Base-by-base conservation (phyloP, 441 rosid species). In the Gossypium lobatum region DNA sequence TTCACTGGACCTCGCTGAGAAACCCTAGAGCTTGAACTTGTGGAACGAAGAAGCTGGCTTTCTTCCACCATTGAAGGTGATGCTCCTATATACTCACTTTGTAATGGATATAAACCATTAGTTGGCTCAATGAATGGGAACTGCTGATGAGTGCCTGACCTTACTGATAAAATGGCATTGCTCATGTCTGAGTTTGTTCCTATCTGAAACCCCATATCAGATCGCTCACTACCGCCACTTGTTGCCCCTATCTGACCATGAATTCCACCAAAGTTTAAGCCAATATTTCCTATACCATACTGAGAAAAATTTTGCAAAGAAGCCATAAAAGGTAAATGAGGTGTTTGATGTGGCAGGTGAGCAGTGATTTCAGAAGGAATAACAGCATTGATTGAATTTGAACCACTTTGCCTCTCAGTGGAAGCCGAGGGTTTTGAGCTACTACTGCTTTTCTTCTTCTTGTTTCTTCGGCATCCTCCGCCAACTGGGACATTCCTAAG, bases 381-480 rank as follows among this genome's bases (percentile, higher is more conserved):
- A 67, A 72, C 0, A 72, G 68, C 70, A 74, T 75, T 75, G 79
- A 82, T 64, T 70, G 85, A 78, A 79, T 71, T 28, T 37, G 86
- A 52, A 50, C 75, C 73, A 8, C 70, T 45, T 68, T 67, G 79
- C 48, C 71, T 76, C 66, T 78, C 78, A 0, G 50, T 17, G 28
- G 65, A 53, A 46, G 17, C 72, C 1, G 64, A 11, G 25, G 80
- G 72, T 64, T 80, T 85, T 64, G 83, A 81, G 80, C 75, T 72
- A 45, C 55, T 50, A 20, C 73, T 71, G 72, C 63, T 83, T 82
- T 88, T 88, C 81, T 61, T 84, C 70, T 83, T 82, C 79, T 88
- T 88, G 84, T 86, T 88, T 79, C 91, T 81, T 59, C 88, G 81
- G 58, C 88, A 88, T 11, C 91, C 91, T 0, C 91, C 89, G 6